Evolutionary conservation across 1,284 basidiomycete species (phyloP).

Genomic region (Sanguinoderma infundibulare): DNA sequence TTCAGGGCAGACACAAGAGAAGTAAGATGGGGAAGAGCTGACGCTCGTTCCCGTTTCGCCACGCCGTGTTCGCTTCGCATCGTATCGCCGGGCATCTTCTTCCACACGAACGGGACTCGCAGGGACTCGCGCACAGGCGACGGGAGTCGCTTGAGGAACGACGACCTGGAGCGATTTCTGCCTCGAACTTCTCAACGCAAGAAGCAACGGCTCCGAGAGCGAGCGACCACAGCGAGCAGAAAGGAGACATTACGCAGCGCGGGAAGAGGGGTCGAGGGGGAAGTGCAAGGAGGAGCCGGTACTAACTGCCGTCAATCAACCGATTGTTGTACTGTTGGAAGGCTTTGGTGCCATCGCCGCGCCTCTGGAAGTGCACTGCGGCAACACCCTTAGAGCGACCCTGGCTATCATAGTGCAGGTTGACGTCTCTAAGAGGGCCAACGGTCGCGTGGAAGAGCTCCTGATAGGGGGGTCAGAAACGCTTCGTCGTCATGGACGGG

Average conservation of each 20-base stretch:
- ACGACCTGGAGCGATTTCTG: conserved; percentile 8
- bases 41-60: conserved; percentile 19
- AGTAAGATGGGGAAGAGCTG: conserved; percentile 41
- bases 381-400: conserved; percentile 93
- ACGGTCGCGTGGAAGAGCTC: conserved; percentile 94
- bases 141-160: conserved; percentile 7
- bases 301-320: conserved; percentile 99
- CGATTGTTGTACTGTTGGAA: conserved; percentile 97
- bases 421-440: conserved; percentile 84
- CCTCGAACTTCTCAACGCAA: conserved; percentile 6
- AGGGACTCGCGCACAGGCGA: background rate
- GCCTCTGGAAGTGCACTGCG: conserved; percentile 84
- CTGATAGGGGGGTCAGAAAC: conserved; percentile 45
- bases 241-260: conserved; percentile 19
- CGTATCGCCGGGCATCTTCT: conserved; percentile 22
- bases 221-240: conserved; percentile 23
- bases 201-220: conserved; percentile 11
- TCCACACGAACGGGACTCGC: conserved; percentile 15
- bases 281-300: conserved; percentile 60
- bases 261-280: conserved; percentile 34
- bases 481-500: background rate
- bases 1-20: conserved; percentile 53
- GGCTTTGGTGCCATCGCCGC: conserved; percentile 91
- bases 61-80: conserved; percentile 20
- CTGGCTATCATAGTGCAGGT: conserved; percentile 83